Evolutionary conservation across 108 stramenopile species (phyloP).

Genomic region (Pseudonitzschia multiseries): DNA sequence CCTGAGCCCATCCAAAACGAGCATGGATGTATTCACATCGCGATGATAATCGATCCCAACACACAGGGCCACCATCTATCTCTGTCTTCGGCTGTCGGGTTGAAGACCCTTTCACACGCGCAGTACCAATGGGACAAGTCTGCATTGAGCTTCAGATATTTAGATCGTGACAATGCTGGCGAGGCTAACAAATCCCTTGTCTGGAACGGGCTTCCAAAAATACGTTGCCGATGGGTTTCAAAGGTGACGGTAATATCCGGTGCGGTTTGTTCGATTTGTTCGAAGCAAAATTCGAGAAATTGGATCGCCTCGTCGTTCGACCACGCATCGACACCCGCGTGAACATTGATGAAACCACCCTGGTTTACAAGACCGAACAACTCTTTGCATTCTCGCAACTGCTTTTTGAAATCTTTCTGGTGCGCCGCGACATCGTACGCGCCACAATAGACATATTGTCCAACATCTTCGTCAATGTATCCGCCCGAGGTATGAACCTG

Average conservation of each 20-base stretch:
- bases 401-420: conserved; percentile 23
- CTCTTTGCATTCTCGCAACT: conserved; percentile 17
- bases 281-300: conserved; percentile 21
- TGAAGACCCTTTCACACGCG: conserved; percentile 28
- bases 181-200: conserved; percentile 20
- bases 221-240: conserved; percentile 33
- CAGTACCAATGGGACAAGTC: conserved; percentile 32
- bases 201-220: conserved; percentile 32
- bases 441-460: conserved; percentile 28
- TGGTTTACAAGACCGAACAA: conserved; percentile 4
- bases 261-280: conserved; percentile 17
- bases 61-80: conserved; percentile 32
- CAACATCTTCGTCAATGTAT: conserved; percentile 1
- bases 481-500: conserved; percentile 29
- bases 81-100: background rate
- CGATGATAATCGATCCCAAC: background rate
- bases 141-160: conserved; percentile 21
- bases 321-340: conserved; percentile 34
- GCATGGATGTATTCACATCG: conserved; percentile 24
- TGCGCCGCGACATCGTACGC: conserved; percentile 20
- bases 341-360: conserved; percentile 28
- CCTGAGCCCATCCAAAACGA: conserved; percentile 28
- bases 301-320: conserved; percentile 10
- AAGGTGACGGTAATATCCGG: conserved; percentile 9
- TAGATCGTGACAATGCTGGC: background rate